Base-by-base conservation (phyloP, 331 rosid species). In the Malus hybrid region DNA sequence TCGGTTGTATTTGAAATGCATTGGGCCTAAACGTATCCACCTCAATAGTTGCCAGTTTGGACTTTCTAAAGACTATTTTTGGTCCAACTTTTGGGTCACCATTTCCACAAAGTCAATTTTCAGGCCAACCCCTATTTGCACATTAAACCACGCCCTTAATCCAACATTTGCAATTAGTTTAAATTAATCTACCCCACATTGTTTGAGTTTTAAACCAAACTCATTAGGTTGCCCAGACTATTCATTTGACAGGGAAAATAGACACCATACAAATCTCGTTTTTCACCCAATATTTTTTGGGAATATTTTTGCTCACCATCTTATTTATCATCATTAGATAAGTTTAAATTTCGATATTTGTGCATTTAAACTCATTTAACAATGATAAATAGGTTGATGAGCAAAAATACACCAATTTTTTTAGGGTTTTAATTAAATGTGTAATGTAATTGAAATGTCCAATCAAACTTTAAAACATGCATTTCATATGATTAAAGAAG, bases 181-280 rank as follows among this genome's bases (percentile, higher is more conserved):
- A 15, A 69, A 77, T 12, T 19, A 32, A 69, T 61, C 33, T 19
- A 10, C 54, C 70, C 36, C 55, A 62, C 70, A 42, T 77, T 69
- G 10, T 55, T 67, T 6, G 57, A 16, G 57, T 52, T 52, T 52
- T 56, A 63, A 80, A 54, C 65, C 74, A 33, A 73, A 80, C 63
- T 72, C 36, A 77, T 77, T 67, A 85, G 81, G 82, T 85, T 85
- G 81, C 82, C 79, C 73, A 85, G 76, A 83, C 77, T 74, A 84
- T 82, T 80, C 76, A 72, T 59, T 82, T 48, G 70, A 81, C 83
- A 82, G 68, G 66, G 29, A 73, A 80, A 82, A 77, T 73, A 86
- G 46, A 76, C 65, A 59, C 46, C 12, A 39, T 39, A 39, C 46
- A 39, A 39, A 39, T 39, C 46, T 39, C 12, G 46, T 39, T 33